Base-by-base conservation (phyloP, 192 early-diverging fungal species). In the Rhizophagus sp. region DNA sequence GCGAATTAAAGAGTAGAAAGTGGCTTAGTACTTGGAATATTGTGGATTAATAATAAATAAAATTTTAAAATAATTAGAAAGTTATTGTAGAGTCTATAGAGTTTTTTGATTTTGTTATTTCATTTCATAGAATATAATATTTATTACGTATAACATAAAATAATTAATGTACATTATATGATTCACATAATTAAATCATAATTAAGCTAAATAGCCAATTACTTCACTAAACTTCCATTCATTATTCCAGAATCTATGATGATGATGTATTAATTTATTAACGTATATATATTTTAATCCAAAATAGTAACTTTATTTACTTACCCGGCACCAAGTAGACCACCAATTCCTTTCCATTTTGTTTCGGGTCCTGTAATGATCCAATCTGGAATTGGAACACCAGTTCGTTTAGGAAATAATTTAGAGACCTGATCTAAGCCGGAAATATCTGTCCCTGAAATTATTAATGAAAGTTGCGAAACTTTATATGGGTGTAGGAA, bases 11-110 rank as follows among this genome's bases (percentile, higher is more conserved):
- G 25, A 82, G 86, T 41, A 88, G 91, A 39, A 85, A 87, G 72
- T 97, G 96, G 96, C 73, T 93, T 4, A 85, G 81, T 9, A 85
- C 89, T 1, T 97, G 96, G 95, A 95, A 95, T 83, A 89, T 97
- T 52, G 84, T 89, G 57, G 90, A 94, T 72, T 88, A 90, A 75
- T 17, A 17, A 57, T 9, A 44, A 30, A 30, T 30, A 30, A 30
- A 30, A 30, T 1, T 30, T 10, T 44, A n/a, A n/a, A n/a, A n/a
- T n/a, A n/a, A n/a, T n/a, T n/a, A 44, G 41, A 44, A 44, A 44
- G 9, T 44, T 44, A 1, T 30, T 30, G 1, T 30, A 30, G 30
- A n/a, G n/a, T n/a, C n/a, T 44, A 0, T 33, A 66, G 25, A 66
- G 12, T 30, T 44, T 44, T 1, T 44, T 8, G 41, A 44, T 4